Base-by-base conservation (phyloP, 768 basidiomycete species). In the Gloeostereum incarnatum region DNA sequence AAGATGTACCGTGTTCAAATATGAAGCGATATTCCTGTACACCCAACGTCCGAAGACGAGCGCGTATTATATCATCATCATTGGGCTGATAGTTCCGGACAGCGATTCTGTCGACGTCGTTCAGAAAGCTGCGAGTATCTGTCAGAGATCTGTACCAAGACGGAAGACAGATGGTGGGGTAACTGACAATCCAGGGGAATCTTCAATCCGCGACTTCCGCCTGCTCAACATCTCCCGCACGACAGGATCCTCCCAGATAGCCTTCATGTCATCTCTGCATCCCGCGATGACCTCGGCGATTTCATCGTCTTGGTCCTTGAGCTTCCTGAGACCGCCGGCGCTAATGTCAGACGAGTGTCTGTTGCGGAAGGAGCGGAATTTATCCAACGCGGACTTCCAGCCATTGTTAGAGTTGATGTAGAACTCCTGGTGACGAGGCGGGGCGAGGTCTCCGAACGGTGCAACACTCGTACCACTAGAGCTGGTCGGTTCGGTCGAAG, bases 41-140 rank as follows among this genome's bases (percentile, higher is more conserved):
- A 25, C 84, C 84, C 14, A 85, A 62, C 1, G 87, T 90, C 35
- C 83, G 70, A 32, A 90, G 60, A 17, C 87, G 75, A 19, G 87
- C 87, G 7, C 82, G 75, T 39, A 90, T 70, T 14, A 90, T 75
- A 47, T 90, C 87, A 37, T 81, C 71, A 45, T 84, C 84, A 2
- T 69, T 76, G 1, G 84, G 83, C 44, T 78, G 68, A 50, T 84
- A 88, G 41, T 61, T 63, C n/a, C 60, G 52, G 14, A 65, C 58
- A 10, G 78, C 78, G 37, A 88, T 75, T 26, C 85, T 74, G 2
- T 75, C 72, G 10, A 76, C 61, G 43, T 86, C 81, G 43, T 75
- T 68, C 36, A 88, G 61, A 54, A 85, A 88, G 52, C 84, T 86
- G 44, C n/a, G n/a, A n/a, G n/a, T n/a, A n/a, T n/a, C n/a, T n/a